Evolutionary conservation across 257 asterid species (phyloP).

Genomic region (Lithospermum erythrorhizon): DNA sequence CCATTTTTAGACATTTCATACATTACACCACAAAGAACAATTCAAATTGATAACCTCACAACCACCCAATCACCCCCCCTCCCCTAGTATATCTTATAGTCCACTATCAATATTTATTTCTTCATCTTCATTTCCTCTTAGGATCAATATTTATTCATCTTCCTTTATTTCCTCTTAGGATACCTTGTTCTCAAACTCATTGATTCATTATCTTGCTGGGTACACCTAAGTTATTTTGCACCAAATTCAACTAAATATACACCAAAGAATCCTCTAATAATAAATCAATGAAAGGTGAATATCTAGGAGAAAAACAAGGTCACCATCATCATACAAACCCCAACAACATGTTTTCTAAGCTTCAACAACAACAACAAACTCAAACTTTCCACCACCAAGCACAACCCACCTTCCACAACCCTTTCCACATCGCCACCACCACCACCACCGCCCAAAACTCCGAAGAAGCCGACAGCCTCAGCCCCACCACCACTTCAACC

Average conservation of each 20-base stretch:
- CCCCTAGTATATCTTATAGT: too few relatives aligned
- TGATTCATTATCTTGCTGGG: too few relatives aligned
- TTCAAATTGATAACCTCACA: not conserved
- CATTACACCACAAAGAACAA: not conserved
- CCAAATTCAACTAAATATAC: not conserved
- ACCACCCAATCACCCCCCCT: not conserved
- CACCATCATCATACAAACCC: conserved; percentile 13
- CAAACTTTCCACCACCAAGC: conserved; percentile 20
- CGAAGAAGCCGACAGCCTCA: conserved; percentile 26
- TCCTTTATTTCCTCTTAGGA: not conserved
- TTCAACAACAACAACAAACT: conserved; percentile 35
- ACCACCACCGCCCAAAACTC: conserved; percentile 16
- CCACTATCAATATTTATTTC: too few relatives aligned
- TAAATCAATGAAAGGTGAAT: conserved; percentile 45
- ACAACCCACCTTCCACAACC: conserved; percentile 15
- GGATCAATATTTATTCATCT: too few relatives aligned
- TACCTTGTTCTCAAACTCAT: not conserved
- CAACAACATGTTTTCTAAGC: conserved; percentile 38
- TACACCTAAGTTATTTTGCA: too few relatives aligned
- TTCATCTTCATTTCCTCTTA: too few relatives aligned
- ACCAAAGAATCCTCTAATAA: not conserved
- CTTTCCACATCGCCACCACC: conserved; percentile 7
- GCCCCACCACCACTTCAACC: not conserved
- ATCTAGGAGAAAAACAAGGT: conserved; percentile 24
- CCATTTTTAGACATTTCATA: not conserved